These are phyloP conservation scores for Hyphopichia buzzinii DNA, from an alignment of 1,139 yeast species.

Conservation along the genomic window DNA sequence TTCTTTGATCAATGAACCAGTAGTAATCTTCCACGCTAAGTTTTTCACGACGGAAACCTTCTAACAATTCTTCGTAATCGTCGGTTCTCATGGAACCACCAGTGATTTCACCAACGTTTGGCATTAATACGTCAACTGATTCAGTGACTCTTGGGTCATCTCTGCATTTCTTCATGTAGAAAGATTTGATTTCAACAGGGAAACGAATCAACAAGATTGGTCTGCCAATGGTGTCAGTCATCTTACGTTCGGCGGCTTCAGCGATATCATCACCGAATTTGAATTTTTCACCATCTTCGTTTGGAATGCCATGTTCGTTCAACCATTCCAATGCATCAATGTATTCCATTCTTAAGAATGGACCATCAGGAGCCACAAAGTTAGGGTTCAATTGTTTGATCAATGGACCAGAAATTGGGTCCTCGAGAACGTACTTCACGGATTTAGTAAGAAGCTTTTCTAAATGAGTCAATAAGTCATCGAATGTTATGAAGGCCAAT, in stretches of 20 bases:
- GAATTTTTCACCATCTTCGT: constrained; percentile 91
- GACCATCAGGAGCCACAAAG: constrained; percentile 76
- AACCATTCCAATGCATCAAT: constrained; percentile 93
- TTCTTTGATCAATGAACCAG: constrained; percentile 95
- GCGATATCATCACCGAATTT: constrained; percentile 98
- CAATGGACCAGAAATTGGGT: constrained; percentile 89
- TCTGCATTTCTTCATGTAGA: constrained; percentile 91
- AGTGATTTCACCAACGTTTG: constrained; percentile 96
- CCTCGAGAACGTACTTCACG: constrained; percentile 75
- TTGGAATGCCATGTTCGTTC: constrained; percentile 88
- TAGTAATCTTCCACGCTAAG: constrained; percentile 79
- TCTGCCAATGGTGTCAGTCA: constrained; percentile 91
- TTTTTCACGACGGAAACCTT: constrained; percentile 89
- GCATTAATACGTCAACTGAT: constrained; percentile 97
- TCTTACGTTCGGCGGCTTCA: constrained; percentile 98
- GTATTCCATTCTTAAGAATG: constrained; percentile 91
- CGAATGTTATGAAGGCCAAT: constrained; percentile 81
- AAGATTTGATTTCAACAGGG: constrained; percentile 97
- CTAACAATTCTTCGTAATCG: constrained; percentile 76
- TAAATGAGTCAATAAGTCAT: constrained; percentile 80
- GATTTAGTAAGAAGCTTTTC: constrained; percentile 73
- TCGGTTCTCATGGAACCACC: constrained; percentile 99
- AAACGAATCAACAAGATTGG: constrained; percentile 90
- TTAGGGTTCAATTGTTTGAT: constrained; percentile 89
- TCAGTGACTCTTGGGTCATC: constrained; percentile 96